Conservation (phyloP, 345 rosid genomes). For the Populus deltoides region DNA sequence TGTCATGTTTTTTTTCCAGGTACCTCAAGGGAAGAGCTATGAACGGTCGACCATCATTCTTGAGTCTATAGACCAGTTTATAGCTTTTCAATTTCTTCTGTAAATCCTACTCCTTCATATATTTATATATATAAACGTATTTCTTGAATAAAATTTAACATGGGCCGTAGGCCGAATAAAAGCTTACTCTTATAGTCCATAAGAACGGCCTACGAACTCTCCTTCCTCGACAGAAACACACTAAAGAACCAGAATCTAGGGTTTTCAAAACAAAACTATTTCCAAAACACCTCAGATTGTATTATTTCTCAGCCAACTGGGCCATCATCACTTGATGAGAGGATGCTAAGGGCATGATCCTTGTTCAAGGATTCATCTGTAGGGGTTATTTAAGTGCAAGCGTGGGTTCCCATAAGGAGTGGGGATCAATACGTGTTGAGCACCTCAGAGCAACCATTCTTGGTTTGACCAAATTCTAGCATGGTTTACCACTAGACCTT, state of each 20-base stretch:
- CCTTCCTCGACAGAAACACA: too few relatives aligned
- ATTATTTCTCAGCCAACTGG: slow-evolving; percentile 40
- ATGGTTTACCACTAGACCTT: slow-evolving; percentile 58
- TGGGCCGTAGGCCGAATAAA: too few relatives aligned
- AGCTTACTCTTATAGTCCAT: too few relatives aligned
- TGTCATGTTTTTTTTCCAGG: not conserved
- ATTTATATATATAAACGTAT: too few relatives aligned
- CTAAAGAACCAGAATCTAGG: too few relatives aligned
- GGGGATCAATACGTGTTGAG: slow-evolving; percentile 62
- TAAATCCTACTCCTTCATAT: too few relatives aligned
- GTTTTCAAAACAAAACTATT: too few relatives aligned
- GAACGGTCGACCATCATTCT: slow-evolving; percentile 35
- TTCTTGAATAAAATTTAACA: too few relatives aligned
- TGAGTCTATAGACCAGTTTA: too few relatives aligned
- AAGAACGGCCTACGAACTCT: too few relatives aligned
- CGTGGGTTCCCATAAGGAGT: slow-evolving; percentile 67
- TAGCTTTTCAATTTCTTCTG: too few relatives aligned
- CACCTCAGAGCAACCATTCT: slow-evolving; percentile 77
- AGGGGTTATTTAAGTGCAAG: slow-evolving; percentile 79
- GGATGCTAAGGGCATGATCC: slow-evolving; percentile 73
- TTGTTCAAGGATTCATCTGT: slow-evolving; percentile 67
- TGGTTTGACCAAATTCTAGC: slow-evolving; percentile 70
- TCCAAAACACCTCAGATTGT: slow-evolving; percentile 17
- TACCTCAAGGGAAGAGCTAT: slow-evolving; percentile 78
- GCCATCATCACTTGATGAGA: slow-evolving; percentile 59